Evolutionary conservation across 2,329 filamentous ascomycete species (phyloP).

Genomic region (Tricladium varicosporioides): DNA sequence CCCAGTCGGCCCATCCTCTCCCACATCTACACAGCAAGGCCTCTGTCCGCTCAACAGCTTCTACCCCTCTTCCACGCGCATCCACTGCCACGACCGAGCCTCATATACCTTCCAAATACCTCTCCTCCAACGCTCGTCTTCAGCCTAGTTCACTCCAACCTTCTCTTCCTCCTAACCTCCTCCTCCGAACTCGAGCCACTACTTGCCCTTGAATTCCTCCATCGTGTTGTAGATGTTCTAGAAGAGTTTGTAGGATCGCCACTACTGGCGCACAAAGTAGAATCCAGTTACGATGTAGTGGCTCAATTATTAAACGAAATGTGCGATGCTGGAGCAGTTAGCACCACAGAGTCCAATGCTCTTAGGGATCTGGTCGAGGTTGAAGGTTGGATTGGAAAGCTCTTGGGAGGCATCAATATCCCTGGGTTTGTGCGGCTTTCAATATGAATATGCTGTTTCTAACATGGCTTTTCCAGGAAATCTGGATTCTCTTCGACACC

Average conservation of each 20-base stretch:
- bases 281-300: conserved; percentile 87
- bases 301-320: conserved; percentile 92
- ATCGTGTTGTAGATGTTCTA: conserved; percentile 86
- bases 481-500: conserved; percentile 29
- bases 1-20: conserved; percentile 80
- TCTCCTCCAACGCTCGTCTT: conserved; percentile 87
- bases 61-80: conserved; percentile 86
- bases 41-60: conserved; percentile 71
- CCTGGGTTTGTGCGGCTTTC: conserved; percentile 55
- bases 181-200: conserved; percentile 86
- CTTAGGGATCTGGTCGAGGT: conserved; percentile 89
- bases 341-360: conserved; percentile 90
- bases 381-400: conserved; percentile 83
- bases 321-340: conserved; percentile 89
- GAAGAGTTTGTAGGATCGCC: conserved; percentile 94
- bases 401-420: conserved; percentile 83
- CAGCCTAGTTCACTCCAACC: conserved; percentile 80
- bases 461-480: conserved; percentile 19
- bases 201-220: conserved; percentile 88
- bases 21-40: conserved; percentile 82
- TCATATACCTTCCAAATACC: conserved; percentile 80
- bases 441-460: conserved; percentile 10
- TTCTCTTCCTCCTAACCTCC: conserved; percentile 82
- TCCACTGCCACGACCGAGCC: conserved; percentile 74
- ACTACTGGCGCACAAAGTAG: conserved; percentile 80